Base-by-base conservation (phyloP, 352 stramenopile genomes). In the Lagenidium giganteum region DNA sequence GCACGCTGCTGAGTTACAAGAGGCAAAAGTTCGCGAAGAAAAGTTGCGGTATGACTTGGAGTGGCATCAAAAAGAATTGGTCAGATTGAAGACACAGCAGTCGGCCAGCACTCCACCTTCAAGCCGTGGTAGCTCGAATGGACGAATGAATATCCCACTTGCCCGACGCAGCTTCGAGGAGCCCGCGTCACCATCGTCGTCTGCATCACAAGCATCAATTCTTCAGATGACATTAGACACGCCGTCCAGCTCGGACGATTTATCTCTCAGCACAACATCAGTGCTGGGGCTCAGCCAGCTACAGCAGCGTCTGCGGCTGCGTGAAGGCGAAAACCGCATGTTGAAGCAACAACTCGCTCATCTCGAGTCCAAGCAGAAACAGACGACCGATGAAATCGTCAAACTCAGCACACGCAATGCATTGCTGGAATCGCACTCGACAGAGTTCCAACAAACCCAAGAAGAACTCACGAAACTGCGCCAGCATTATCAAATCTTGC, bases 251-350 rank as follows among this genome's bases (percentile, higher is more conserved):
- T n/a, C n/a, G n/a, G 67, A 69, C 11, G 24, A 57, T 1, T 22
- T 27, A 3, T 18, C 57, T 3, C n/a, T 61, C n/a, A n/a, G n/a
- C n/a, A 65, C 66, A 22, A 66, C 67, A 23, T 82, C 70, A 0
- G 53, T 87, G 18, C 42, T 87, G 21, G 67, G 68, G 3, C 48
- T 83, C 16, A 82, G 56, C 34, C 75, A 87, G 29, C 39, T 87
- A 34, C 69, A 83, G 35, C 75, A 87, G 43, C 65, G 67, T 31
- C 25, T 87, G 23, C 71, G 72, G 6, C 39, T 87, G 8, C 68
- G 66, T 7, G 75, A 87, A 23, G 70, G 75, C 12, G 75, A 87
- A 36, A 81, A 83, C 22, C 53, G 68, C 11, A 61, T 85, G 45
- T 54, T 85, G 16, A 85, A 83, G 36, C 67, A 82, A 24, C 75